A percentile compares a stretch with the other conserved stretches of the same genome.
phyloP scores from a whole-genome alignment of 345 rosid genomes.

The Citropsis articulata region DNA sequence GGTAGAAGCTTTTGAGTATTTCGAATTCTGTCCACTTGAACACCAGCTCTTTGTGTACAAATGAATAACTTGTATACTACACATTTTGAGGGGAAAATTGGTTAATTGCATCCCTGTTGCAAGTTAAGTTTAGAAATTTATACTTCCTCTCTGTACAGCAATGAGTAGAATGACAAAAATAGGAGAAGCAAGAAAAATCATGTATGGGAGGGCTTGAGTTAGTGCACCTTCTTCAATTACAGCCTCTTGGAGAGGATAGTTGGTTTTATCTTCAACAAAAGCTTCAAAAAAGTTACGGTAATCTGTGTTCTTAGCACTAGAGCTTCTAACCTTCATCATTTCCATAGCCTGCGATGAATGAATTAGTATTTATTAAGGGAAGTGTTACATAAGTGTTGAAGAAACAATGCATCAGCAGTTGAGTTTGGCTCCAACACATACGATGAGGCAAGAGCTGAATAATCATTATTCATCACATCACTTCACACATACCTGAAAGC shows the following conservation, averaged over 20 bases:
- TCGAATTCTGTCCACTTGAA: not conserved
- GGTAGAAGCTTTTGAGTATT: not conserved
- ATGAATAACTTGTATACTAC: slow-evolving; percentile 2
- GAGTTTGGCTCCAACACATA: not conserved
- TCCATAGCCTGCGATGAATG: slow-evolving; percentile 67
- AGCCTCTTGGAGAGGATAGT: slow-evolving; percentile 30
- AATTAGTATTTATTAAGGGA: not conserved
- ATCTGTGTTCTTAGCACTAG: slow-evolving; percentile 42
- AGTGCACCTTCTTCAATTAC: slow-evolving; percentile 36
- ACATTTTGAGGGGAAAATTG: not conserved
- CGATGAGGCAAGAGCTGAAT: not conserved
- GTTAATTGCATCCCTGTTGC: not conserved
- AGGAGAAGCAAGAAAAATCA: slow-evolving; percentile 70
- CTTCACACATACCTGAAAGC: slow-evolving; percentile 67
- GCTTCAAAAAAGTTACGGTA: slow-evolving; percentile 74
- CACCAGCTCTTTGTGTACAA: not conserved
- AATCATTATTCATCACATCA: not conserved
- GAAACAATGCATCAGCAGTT: not conserved
- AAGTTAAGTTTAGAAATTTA: slow-evolving; percentile 17
- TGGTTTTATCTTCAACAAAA: slow-evolving; percentile 51
- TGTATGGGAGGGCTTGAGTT: slow-evolving; percentile 57
- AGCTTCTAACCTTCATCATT: slow-evolving; percentile 64
- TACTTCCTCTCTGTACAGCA: slow-evolving; percentile 51
- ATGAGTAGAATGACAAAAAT: slow-evolving; percentile 48
- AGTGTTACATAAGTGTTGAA: not conserved